Base-by-base conservation (phyloP, 139 green algal species). In the Chlamydomonas eustigma region DNA sequence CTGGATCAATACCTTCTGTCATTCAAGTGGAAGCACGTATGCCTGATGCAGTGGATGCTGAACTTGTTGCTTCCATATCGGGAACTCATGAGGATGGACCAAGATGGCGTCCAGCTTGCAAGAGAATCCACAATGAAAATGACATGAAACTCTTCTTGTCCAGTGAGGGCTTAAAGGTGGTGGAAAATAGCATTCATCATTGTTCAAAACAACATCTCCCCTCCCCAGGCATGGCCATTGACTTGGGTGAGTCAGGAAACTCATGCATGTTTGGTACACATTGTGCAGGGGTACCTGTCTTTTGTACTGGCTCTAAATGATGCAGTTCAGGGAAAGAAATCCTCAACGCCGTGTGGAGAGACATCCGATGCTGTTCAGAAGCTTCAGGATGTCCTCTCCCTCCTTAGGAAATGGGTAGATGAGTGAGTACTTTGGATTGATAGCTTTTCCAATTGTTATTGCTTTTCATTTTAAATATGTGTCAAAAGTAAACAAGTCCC, bases 351-450 rank as follows among this genome's bases (percentile, higher is more conserved):
- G 22, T 88, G 80, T 76, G 32, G 79, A 3, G 44, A 12, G 44
- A 67, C 81, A 12, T 64, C 37, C 25, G 25, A 32, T 5, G 8
- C 68, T 33, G 38, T 75, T 4, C 37, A 58, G 38, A 3, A 35
- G 2, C 79, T 94, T 68, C 30, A 86, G 34, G 71, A 18, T 1
- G 30, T 91, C 35, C 86, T 98, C 1, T 76, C 88, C 12, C 70
- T 66, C 37, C 85, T 98, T 38, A 44, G 38, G 24, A 32, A 2
- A 2, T 91, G 86, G 88, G 88, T 98, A 65, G 89, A 95, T 51
- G 85, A 94, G 44, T 58, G 44, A 58, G 44, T 18, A 18, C 12
- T 58, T n/a, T n/a, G n/a, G n/a, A n/a, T n/a, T n/a, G n/a, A n/a
- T n/a, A n/a, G n/a, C n/a, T n/a, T n/a, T n/a, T n/a, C n/a, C n/a